Evolutionary conservation across 495 filamentous ascomycete genomes (phyloP).

Genomic region (Penicillium argentinense): DNA sequence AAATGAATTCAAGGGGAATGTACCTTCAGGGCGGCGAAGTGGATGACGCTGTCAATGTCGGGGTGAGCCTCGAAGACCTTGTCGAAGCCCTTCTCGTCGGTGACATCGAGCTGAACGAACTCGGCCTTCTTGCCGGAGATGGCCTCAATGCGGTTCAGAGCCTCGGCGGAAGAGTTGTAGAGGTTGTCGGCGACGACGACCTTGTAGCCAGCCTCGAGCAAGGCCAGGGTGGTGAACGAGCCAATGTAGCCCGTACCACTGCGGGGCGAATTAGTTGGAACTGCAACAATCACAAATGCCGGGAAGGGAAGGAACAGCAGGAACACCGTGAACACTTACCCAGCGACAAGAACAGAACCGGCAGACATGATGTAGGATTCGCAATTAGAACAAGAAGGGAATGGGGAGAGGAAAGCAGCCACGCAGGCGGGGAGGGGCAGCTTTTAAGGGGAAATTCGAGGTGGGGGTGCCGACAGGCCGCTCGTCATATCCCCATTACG

Average conservation of each 20-base stretch:
- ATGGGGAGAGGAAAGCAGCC: background rate
- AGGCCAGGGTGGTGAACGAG: constrained; percentile 90
- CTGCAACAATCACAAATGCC: background rate
- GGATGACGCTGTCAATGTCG: constrained; percentile 94
- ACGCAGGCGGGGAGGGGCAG: constrained; percentile 12
- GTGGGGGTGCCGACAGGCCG: constrained; percentile 4
- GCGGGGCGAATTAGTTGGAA: constrained; percentile 16
- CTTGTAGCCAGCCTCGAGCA: constrained; percentile 91
- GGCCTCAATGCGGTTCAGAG: constrained; percentile 87
- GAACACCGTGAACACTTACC: constrained; percentile 76
- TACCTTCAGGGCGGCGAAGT: constrained; percentile 97
- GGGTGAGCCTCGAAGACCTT: constrained; percentile 86
- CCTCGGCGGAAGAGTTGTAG: constrained; percentile 91
- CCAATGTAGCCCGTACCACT: constrained; percentile 99
- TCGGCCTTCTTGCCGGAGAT: constrained; percentile 85
- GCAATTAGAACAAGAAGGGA: background rate
- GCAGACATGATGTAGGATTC: constrained; percentile 64
- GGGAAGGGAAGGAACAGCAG: constrained; percentile 2
- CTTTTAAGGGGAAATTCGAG: constrained; percentile 29
- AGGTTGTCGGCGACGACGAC: constrained; percentile 94
- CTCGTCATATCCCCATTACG: constrained; percentile 14
- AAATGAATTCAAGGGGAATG: constrained; percentile 17
- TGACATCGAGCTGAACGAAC: constrained; percentile 87
- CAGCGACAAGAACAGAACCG: constrained; percentile 86
- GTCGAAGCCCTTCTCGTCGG: constrained; percentile 78